Conservation (phyloP, 768 basidiomycete genomes). For the Tephrocybe rancida region DNA sequence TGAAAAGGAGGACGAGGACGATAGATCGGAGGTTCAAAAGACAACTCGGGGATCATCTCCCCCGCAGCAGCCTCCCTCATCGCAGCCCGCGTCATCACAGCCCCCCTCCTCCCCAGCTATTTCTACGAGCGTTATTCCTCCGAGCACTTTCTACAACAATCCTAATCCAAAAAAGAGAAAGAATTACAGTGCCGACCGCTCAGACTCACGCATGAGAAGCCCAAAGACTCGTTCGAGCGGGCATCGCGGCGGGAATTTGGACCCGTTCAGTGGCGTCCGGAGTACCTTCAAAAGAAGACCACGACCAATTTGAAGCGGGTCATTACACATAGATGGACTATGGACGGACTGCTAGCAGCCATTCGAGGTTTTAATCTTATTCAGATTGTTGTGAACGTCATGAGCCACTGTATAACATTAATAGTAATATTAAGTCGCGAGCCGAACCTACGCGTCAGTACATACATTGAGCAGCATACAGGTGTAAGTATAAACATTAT, state of each 20-base stretch:
- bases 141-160: too few relatives aligned
- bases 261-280: constrained; percentile 15
- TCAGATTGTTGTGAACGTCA: constrained; percentile 1
- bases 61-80: constrained; percentile 22
- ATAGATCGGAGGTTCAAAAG: constrained; percentile 19
- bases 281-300: constrained; percentile 12
- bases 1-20: constrained; percentile 17
- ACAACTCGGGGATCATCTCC: constrained; percentile 12
- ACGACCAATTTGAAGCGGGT: constrained; percentile 16
- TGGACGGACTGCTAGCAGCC: neutral
- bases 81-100: constrained; percentile 31
- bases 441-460: constrained; percentile 1
- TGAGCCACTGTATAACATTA: constrained; percentile 13
- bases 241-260: constrained; percentile 11
- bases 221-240: constrained; percentile 2
- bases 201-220: constrained; percentile 1
- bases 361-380: constrained; percentile 6
- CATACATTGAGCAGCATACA: neutral
- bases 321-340: neutral
- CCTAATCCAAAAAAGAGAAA: constrained; percentile 34
- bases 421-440: constrained; percentile 11
- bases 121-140: too few relatives aligned
- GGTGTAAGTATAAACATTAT: neutral
- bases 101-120: constrained; percentile 33
- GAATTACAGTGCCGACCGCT: constrained; percentile 16